Percentiles rank a stretch among this genome's conserved stretches.
phyloP scores from a whole-genome alignment of 257 asterid species.

The Gentiana straminea region DNA sequence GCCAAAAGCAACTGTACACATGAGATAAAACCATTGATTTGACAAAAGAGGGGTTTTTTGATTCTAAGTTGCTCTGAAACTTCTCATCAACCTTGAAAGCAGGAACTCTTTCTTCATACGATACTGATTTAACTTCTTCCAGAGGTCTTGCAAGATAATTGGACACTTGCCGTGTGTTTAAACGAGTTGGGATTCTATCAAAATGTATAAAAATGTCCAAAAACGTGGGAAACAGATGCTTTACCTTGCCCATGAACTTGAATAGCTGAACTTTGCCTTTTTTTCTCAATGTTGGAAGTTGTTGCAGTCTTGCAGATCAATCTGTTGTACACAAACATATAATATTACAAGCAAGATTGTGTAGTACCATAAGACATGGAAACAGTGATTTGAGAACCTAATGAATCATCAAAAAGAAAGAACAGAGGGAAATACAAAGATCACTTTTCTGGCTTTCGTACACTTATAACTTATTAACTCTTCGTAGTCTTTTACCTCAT shows the following conservation, averaged over 20 bases:
- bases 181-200: slow-evolving; percentile 4
- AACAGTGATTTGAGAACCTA: background rate
- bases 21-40: slow-evolving; percentile 89
- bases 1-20: slow-evolving; percentile 93
- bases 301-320: slow-evolving; percentile 43
- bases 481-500: too few relatives aligned
- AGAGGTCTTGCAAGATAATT: slow-evolving; percentile 80
- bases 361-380: too few relatives aligned
- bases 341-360: background rate
- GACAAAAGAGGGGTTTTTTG: slow-evolving; percentile 54
- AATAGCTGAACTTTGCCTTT: slow-evolving; percentile 29
- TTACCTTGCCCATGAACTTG: slow-evolving; percentile 68
- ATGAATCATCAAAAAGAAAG: too few relatives aligned
- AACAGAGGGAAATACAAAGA: too few relatives aligned
- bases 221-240: background rate
- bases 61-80: slow-evolving; percentile 47
- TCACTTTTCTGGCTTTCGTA: too few relatives aligned
- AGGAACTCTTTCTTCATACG: slow-evolving; percentile 43
- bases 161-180: slow-evolving; percentile 7
- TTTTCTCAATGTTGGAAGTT: slow-evolving; percentile 36
- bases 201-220: background rate
- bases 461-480: too few relatives aligned
- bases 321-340: slow-evolving; percentile 23
- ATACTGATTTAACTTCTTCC: slow-evolving; percentile 64
- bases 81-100: slow-evolving; percentile 59